phyloP scores from a whole-genome alignment of 1,284 basidiomycete genomes.

The Ceratobasidium sp. region DNA sequence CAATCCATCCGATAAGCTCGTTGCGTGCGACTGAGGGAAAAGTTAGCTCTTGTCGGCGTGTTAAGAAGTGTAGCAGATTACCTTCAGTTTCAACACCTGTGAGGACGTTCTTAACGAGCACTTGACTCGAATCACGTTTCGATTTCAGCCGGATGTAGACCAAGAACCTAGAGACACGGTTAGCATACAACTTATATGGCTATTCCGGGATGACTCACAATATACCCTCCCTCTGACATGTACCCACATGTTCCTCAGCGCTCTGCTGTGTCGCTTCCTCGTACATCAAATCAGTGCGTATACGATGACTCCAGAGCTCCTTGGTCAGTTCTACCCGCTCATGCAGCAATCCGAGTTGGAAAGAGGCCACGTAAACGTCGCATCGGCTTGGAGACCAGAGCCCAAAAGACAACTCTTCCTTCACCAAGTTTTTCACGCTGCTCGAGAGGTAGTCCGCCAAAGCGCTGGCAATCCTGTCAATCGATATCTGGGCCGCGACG shows the following conservation, averaged over 20 bases:
- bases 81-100: conserved; percentile 80
- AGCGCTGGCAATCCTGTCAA: conserved; percentile 82
- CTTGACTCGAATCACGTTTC: conserved; percentile 71
- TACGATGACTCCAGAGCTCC: conserved; percentile 83
- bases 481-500: conserved; percentile 80
- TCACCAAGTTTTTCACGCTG: conserved; percentile 76
- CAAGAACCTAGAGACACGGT: conserved; percentile 66
- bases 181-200: neutral
- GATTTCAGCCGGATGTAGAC: conserved; percentile 71
- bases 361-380: conserved; percentile 86
- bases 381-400: conserved; percentile 89
- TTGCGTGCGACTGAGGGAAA: conserved; percentile 66
- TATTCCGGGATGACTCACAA: conserved; percentile 64
- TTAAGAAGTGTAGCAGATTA: conserved; percentile 52
- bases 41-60: neutral
- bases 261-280: conserved; percentile 73
- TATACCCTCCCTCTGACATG: conserved; percentile 81
- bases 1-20: conserved; percentile 79
- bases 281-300: conserved; percentile 91
- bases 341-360: conserved; percentile 78
- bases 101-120: conserved; percentile 81
- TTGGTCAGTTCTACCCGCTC: conserved; percentile 84
- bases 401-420: conserved; percentile 85
- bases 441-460: conserved; percentile 80
- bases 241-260: conserved; percentile 73